Percentiles rank a stretch among this genome's conserved stretches.
phyloP scores from a whole-genome alignment of 768 basidiomycete genomes.

The Amanita pallidorosea region DNA sequence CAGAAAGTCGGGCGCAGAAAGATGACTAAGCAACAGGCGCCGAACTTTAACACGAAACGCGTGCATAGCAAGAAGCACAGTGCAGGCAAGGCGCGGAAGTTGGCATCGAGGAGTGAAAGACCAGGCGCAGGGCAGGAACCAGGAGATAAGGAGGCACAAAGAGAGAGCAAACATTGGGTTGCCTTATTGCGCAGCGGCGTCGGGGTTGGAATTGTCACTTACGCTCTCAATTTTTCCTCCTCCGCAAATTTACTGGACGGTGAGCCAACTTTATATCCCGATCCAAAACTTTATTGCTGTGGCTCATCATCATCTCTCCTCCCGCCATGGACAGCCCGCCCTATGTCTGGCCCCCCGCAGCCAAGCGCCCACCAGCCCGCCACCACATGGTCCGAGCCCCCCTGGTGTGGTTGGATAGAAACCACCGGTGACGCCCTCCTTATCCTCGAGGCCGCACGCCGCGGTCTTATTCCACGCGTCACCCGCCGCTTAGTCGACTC shows the following conservation, averaged over 20 bases:
- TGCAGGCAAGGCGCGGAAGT: neutral
- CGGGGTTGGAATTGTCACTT: slow-evolving; percentile 30
- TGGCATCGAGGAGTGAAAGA: neutral
- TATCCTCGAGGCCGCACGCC: slow-evolving; percentile 87
- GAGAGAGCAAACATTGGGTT: slow-evolving; percentile 20
- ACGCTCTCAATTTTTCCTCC: slow-evolving; percentile 35
- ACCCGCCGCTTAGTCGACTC: slow-evolving; percentile 87
- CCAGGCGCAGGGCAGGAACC: neutral
- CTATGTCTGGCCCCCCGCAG: slow-evolving; percentile 29
- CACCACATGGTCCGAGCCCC: slow-evolving; percentile 73
- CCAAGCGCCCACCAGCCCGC: slow-evolving; percentile 19
- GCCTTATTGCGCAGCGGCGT: slow-evolving; percentile 11
- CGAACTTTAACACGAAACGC: slow-evolving; percentile 2
- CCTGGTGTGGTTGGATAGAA: slow-evolving; percentile 92
- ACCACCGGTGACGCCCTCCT: slow-evolving; percentile 93
- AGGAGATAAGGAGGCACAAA: slow-evolving; percentile 1
- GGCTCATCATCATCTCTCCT: slow-evolving; percentile 20
- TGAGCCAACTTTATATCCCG: slow-evolving; percentile 57
- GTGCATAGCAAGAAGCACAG: neutral
- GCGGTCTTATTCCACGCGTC: slow-evolving; percentile 85
- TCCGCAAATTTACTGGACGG: slow-evolving; percentile 56
- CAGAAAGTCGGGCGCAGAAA: neutral
- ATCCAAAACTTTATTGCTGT: slow-evolving; percentile 52
- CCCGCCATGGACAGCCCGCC: slow-evolving; percentile 12
- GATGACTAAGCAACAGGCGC: slow-evolving; percentile 6